Evolutionary conservation across 2,329 filamentous ascomycete genomes (phyloP).

Genomic region (Pseudogymnoascus sp.): DNA sequence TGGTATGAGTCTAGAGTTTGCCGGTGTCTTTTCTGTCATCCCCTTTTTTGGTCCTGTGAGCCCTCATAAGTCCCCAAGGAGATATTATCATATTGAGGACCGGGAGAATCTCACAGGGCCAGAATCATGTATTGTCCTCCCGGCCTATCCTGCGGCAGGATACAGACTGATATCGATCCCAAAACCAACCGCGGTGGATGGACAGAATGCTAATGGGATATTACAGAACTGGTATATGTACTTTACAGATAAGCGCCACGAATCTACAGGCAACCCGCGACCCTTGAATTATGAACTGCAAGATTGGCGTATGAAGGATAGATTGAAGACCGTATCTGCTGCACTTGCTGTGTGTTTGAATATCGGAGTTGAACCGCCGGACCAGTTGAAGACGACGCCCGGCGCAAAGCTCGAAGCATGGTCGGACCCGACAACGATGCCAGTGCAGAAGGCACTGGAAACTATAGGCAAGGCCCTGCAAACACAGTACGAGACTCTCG

Average conservation of each 20-base stretch:
- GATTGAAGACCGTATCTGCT: slow-evolving; percentile 92
- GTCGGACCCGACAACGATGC: slow-evolving; percentile 80
- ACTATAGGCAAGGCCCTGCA: slow-evolving; percentile 95
- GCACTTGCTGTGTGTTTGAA: slow-evolving; percentile 92
- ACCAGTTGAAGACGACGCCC: slow-evolving; percentile 90
- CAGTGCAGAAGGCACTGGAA: slow-evolving; percentile 77
- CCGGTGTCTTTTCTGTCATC: background rate
- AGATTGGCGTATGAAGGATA: slow-evolving; percentile 96
- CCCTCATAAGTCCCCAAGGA: background rate
- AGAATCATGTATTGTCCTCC: background rate
- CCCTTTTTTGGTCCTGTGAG: background rate
- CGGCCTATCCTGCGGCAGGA: background rate
- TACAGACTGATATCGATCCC: background rate
- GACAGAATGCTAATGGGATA: slow-evolving; percentile 16
- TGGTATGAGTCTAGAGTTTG: background rate
- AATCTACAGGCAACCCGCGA: slow-evolving; percentile 83
- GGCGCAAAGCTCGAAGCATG: slow-evolving; percentile 93
- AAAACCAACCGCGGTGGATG: background rate
- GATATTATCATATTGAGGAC: background rate
- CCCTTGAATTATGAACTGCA: slow-evolving; percentile 58
- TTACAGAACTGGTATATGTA: slow-evolving; percentile 97
- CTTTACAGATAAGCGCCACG: slow-evolving; percentile 95
- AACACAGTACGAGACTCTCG: slow-evolving; percentile 90
- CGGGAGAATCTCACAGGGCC: background rate
- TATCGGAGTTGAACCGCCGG: slow-evolving; percentile 93